Evolutionary conservation across 768 basidiomycete genomes (phyloP).

Genomic region (Lactifluus hygrophoroides): DNA sequence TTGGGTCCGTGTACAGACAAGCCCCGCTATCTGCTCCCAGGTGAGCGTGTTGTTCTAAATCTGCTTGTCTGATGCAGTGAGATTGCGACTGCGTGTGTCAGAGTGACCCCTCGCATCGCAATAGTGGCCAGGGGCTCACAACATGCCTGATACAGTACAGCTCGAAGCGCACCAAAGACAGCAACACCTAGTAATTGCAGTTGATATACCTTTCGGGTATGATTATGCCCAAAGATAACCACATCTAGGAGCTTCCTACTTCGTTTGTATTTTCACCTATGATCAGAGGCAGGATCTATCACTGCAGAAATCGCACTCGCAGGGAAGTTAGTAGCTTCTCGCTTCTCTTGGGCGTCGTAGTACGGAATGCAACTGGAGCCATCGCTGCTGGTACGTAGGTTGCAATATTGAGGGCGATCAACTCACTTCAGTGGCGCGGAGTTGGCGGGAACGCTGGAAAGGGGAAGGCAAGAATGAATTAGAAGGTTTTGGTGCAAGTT

Average conservation of each 20-base stretch:
- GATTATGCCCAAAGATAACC: slow-evolving; percentile 99
- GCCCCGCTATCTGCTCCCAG: slow-evolving; percentile 79
- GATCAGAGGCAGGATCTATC: slow-evolving; percentile 62
- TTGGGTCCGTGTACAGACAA: slow-evolving; percentile 90
- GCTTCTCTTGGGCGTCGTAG: slow-evolving; percentile 88
- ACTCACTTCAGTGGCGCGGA: slow-evolving; percentile 56
- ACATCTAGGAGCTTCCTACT: slow-evolving; percentile 69
- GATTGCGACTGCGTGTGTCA: slow-evolving; percentile 82
- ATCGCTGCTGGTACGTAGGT: slow-evolving; percentile 93
- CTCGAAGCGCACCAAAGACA: slow-evolving; percentile 75
- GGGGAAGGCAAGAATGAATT: slow-evolving; percentile 63
- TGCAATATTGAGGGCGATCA: slow-evolving; percentile 74
- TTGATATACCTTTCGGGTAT: slow-evolving; percentile 73
- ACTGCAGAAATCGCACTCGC: slow-evolving; percentile 78
- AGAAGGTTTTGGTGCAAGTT: no score
- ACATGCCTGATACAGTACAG: slow-evolving; percentile 39
- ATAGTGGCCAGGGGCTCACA: neutral
- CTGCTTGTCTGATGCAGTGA: slow-evolving; percentile 92
- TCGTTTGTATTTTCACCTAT: neutral
- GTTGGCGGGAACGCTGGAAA: slow-evolving; percentile 70
- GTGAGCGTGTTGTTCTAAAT: slow-evolving; percentile 90
- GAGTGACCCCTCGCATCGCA: neutral
- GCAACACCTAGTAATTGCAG: slow-evolving; percentile 73
- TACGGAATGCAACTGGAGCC: slow-evolving; percentile 82
- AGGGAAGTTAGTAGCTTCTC: slow-evolving; percentile 87